Evolutionary conservation across 2,329 filamentous ascomycete genomes (phyloP).

Genomic region (Colletotrichum karsti): DNA sequence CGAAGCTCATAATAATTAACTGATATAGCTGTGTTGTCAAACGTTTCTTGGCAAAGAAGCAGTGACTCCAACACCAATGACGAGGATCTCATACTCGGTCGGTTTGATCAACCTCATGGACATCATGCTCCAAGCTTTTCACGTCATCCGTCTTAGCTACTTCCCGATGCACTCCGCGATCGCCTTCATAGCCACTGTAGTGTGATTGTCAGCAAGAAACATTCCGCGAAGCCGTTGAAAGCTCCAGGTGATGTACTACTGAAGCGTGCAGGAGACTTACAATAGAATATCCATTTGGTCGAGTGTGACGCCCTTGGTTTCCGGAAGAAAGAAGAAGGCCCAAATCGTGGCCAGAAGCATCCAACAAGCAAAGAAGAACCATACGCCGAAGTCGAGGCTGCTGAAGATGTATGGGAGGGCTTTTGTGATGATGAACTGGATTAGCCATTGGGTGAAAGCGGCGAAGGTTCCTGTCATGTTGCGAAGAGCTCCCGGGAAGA

Average conservation of each 20-base stretch:
- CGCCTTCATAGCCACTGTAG: slow-evolving; percentile 16
- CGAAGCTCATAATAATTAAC: too few relatives aligned
- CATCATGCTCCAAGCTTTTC: slow-evolving; percentile 16
- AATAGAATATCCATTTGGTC: slow-evolving; percentile 56
- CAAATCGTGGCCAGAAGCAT: slow-evolving; percentile 58
- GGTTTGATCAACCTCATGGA: slow-evolving; percentile 6
- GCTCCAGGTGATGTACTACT: too few relatives aligned
- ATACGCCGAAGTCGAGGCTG: slow-evolving; percentile 57
- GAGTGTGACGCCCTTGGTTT: slow-evolving; percentile 63
- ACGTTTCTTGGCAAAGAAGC: too few relatives aligned
- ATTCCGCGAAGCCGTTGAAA: too few relatives aligned
- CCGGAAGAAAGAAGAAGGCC: slow-evolving; percentile 61
- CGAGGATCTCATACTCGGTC: too few relatives aligned
- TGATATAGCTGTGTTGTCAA: too few relatives aligned
- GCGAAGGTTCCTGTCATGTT: slow-evolving; percentile 51
- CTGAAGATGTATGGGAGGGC: slow-evolving; percentile 54
- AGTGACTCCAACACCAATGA: too few relatives aligned
- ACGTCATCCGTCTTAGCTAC: neutral
- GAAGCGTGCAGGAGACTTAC: slow-evolving; percentile 14
- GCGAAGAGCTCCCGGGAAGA: slow-evolving; percentile 52
- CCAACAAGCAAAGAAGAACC: slow-evolving; percentile 64
- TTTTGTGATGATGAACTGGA: slow-evolving; percentile 53
- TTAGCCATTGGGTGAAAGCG: slow-evolving; percentile 50
- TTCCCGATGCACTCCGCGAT: neutral
- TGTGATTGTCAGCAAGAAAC: neutral